These are phyloP conservation scores for Decorospora gaudefroyi DNA, from an alignment of 2,329 filamentous ascomycete species.

Conservation along the genomic window DNA sequence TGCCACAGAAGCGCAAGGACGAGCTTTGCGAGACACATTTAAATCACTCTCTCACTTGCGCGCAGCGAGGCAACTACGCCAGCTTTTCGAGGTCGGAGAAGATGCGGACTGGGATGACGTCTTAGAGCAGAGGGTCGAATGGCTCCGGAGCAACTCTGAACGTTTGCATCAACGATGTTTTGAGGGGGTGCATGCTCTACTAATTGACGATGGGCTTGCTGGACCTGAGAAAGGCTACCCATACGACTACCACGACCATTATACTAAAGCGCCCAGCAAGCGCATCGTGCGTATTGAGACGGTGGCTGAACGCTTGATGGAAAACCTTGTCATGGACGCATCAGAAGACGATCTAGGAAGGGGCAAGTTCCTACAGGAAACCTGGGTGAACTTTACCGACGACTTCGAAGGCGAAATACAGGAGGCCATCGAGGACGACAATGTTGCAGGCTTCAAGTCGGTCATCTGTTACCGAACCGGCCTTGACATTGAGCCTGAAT, in stretches of 20 bases:
- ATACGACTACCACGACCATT: constrained; percentile 63
- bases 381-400: constrained; percentile 53
- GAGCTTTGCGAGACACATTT: constrained; percentile 65
- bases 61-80: constrained; percentile 69
- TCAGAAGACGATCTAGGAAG: constrained; percentile 42
- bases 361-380: constrained; percentile 42
- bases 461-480: constrained; percentile 82
- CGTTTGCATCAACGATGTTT: constrained; percentile 68
- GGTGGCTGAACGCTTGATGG: constrained; percentile 66
- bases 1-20: constrained; percentile 72
- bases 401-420: constrained; percentile 60
- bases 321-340: constrained; percentile 54
- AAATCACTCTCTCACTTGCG: constrained; percentile 71
- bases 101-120: constrained; percentile 65
- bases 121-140: constrained; percentile 54
- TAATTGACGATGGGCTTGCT: constrained; percentile 77
- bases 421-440: constrained; percentile 63
- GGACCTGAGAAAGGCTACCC: constrained; percentile 60
- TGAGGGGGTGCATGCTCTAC: constrained; percentile 70
- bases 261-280: constrained; percentile 66
- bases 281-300: constrained; percentile 79
- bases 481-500: constrained; percentile 58
- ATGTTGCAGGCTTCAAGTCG: constrained; percentile 80
- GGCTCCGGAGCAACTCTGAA: constrained; percentile 54
- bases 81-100: constrained; percentile 62